These are phyloP conservation scores for Fusarium azukiicola DNA, from an alignment of 2,329 filamentous ascomycete genomes.

Conservation along the genomic window DNA sequence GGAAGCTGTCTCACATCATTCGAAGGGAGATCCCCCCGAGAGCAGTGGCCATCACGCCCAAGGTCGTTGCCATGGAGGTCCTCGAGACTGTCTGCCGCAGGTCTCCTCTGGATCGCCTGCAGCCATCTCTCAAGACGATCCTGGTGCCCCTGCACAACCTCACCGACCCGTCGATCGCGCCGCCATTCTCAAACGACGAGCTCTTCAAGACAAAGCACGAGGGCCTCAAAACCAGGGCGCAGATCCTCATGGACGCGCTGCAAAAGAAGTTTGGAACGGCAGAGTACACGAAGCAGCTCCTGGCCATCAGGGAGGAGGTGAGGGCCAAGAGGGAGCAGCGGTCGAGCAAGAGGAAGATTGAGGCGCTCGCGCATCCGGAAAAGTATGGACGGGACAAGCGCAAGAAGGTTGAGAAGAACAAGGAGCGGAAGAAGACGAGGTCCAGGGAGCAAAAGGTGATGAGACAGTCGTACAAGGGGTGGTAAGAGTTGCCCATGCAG, in stretches of 20 bases:
- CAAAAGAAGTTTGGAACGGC: conserved; percentile 92
- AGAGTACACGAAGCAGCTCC: conserved; percentile 87
- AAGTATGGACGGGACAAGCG: conserved; percentile 89
- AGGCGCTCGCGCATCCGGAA: conserved; percentile 91
- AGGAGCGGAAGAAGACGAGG: conserved; percentile 89
- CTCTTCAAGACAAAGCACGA: conserved; percentile 86
- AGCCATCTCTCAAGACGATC: conserved; percentile 80
- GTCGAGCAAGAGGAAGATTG: conserved; percentile 92
- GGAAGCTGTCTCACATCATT: conserved; percentile 88
- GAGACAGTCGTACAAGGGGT: conserved; percentile 84
- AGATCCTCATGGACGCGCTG: conserved; percentile 89
- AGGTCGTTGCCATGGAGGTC: conserved; percentile 87
- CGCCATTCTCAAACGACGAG: conserved; percentile 86
- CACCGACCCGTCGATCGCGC: conserved; percentile 88
- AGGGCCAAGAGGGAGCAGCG: conserved; percentile 86
- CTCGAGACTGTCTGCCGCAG: conserved; percentile 85
- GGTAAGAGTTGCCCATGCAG: conserved; percentile 55
- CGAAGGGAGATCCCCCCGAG: conserved; percentile 86
- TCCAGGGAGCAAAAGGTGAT: conserved; percentile 85
- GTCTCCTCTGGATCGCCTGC: conserved; percentile 77
- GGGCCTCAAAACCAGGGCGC: conserved; percentile 84
- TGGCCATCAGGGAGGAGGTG: conserved; percentile 87
- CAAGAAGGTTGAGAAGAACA: conserved; percentile 92
- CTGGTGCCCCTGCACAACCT: conserved; percentile 87
- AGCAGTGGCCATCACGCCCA: conserved; percentile 83